Evolutionary conservation across 768 basidiomycete species (phyloP).

Genomic region (Rhodotorula kratochvilovae): DNA sequence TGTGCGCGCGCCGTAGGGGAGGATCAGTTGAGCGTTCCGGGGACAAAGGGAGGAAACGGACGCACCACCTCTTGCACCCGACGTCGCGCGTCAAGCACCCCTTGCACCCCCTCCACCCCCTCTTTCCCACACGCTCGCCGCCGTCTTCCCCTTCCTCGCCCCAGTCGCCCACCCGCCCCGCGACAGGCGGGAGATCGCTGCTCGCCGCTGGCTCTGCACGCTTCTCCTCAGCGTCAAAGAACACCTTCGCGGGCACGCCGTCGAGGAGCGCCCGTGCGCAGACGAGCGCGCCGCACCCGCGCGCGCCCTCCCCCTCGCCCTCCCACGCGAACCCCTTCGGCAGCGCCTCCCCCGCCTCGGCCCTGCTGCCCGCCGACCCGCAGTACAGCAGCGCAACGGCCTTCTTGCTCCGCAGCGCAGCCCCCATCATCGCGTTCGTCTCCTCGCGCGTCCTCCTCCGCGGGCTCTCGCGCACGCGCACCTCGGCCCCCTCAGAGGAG

Average conservation of each 20-base stretch:
- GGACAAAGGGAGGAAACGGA: background rate
- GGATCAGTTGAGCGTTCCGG: too few species aligned
- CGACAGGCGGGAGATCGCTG: constrained; percentile 1
- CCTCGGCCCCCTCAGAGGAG: too few species aligned
- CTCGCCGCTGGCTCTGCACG: background rate
- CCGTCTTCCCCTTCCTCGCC: background rate
- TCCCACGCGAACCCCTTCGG: background rate
- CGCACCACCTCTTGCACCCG: constrained; percentile 14
- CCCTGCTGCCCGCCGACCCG: background rate
- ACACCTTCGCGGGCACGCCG: background rate
- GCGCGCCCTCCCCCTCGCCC: too few species aligned
- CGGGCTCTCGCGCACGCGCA: background rate
- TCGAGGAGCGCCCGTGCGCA: constrained; percentile 3
- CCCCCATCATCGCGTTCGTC: constrained; percentile 14
- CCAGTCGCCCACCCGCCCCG: background rate
- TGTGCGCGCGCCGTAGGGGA: background rate
- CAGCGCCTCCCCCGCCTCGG: background rate
- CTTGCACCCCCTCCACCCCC: constrained; percentile 10
- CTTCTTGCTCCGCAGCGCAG: constrained; percentile 7
- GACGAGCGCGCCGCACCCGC: constrained; percentile 14
- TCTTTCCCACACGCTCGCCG: background rate
- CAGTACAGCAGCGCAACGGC: constrained; percentile 5
- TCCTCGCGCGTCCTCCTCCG: constrained; percentile 9
- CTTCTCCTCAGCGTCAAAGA: background rate
- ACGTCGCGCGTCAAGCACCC: constrained; percentile 19